Evolutionary conservation across 78 protist species (phyloP).

Genomic region (Abeoforma whisleri): DNA sequence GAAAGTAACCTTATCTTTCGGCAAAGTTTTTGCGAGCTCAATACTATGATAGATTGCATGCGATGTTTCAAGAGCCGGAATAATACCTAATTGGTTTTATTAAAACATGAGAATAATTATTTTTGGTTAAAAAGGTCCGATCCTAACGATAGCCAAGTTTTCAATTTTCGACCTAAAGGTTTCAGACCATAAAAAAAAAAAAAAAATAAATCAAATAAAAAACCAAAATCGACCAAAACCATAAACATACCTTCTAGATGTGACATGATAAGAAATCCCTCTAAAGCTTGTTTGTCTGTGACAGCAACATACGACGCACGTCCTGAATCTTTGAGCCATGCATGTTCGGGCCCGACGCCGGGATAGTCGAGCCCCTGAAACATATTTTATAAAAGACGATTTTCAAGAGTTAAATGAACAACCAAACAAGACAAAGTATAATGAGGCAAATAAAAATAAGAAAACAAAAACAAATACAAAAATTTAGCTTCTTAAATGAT

Average conservation of each 20-base stretch:
- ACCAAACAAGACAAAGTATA: too few species aligned
- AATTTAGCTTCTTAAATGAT: too few species aligned
- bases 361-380: conserved; percentile 75
- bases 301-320: conserved; percentile 48
- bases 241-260: conserved; percentile 40
- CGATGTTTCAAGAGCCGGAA: conserved; percentile 79
- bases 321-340: conserved; percentile 54
- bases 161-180: too few species aligned
- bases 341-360: conserved; percentile 84
- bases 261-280: conserved; percentile 40
- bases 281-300: conserved; percentile 56
- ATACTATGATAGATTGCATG: conserved; percentile 69
- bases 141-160: too few species aligned
- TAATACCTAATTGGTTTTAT: conserved; percentile 61
- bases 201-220: neutral
- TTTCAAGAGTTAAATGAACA: too few species aligned
- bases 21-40: conserved; percentile 49
- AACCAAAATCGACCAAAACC: conserved; percentile 15
- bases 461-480: too few species aligned
- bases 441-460: too few species aligned
- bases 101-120: too few species aligned
- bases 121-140: too few species aligned
- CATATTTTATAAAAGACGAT: too few species aligned
- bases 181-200: too few species aligned
- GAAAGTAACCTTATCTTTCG: conserved; percentile 43